Percentiles rank a stretch among this genome's conserved stretches.
phyloP scores from a whole-genome alignment of 345 rosid genomes.

The Anastatica hierochuntica region DNA sequence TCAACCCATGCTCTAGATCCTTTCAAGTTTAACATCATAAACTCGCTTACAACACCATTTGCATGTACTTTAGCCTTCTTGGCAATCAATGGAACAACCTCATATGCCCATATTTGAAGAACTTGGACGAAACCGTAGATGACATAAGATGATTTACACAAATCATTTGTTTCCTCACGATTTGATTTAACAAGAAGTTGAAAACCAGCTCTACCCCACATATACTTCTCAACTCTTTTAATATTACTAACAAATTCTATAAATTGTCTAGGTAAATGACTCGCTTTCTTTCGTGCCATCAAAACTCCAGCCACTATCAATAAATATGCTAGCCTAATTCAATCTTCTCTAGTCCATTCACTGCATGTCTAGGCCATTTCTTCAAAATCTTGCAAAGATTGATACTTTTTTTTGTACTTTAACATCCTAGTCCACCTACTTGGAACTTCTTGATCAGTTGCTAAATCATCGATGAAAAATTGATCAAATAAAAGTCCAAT shows the following conservation, averaged over 20 bases:
- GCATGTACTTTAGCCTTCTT: neutral
- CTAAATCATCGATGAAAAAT: neutral
- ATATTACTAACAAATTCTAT: neutral
- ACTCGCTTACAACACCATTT: neutral
- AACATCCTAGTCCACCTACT: neutral
- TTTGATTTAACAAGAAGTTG: neutral
- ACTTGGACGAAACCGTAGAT: neutral
- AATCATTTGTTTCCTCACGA: neutral
- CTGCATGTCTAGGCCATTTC: neutral
- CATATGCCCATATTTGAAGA: neutral
- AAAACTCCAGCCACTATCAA: neutral
- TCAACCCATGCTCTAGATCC: neutral
- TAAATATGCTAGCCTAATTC: neutral
- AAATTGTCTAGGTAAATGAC: neutral
- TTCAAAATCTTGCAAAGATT: neutral
- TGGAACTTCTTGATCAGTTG: neutral
- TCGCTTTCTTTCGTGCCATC: neutral
- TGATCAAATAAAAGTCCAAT: neutral
- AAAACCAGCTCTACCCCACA: neutral
- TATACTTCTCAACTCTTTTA: neutral
- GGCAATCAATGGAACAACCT: neutral
- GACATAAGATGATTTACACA: neutral
- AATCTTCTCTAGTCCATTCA: neutral
- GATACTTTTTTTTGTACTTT: too few relatives aligned
- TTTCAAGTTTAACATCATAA: neutral